Conservation (phyloP, 352 stramenopile species). For the Phytophthora tentaculata region DNA sequence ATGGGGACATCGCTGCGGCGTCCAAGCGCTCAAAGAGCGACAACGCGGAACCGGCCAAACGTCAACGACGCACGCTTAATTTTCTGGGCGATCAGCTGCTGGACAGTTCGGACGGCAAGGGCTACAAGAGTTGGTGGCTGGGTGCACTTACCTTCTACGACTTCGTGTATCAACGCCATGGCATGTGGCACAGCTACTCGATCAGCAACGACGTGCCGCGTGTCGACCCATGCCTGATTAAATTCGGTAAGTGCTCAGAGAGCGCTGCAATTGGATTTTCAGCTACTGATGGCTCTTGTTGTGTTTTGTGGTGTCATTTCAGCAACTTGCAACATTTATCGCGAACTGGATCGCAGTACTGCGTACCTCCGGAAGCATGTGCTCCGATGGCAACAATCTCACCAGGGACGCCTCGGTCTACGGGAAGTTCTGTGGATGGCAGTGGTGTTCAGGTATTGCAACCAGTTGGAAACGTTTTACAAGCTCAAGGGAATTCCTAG, state of each 20-base stretch:
- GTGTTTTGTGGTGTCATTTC: conserved; percentile 1
- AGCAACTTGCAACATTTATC: conserved; percentile 89
- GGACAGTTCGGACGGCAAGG: conserved; percentile 67
- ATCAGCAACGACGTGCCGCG: conserved; percentile 74
- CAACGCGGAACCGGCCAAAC: conserved; percentile 42
- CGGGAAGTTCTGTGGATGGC: conserved; percentile 85
- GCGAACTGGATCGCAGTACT: conserved; percentile 81
- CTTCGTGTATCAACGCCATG: conserved; percentile 86
- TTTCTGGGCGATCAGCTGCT: conserved; percentile 81
- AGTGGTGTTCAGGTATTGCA: conserved; percentile 82
- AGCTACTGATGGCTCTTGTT: conserved; percentile 10
- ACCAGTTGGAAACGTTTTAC: conserved; percentile 85
- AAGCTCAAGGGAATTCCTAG: conserved; percentile 78
- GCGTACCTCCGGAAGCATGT: conserved; percentile 84
- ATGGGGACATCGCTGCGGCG: conserved; percentile 2
- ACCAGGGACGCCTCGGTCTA: conserved; percentile 72
- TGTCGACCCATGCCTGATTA: conserved; percentile 73
- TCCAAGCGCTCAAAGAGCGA: conserved; percentile 49
- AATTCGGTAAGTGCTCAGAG: conserved; percentile 61
- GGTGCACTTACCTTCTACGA: conserved; percentile 84
- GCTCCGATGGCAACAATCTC: conserved; percentile 74
- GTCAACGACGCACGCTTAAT: conserved; percentile 64
- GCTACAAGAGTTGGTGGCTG: conserved; percentile 90
- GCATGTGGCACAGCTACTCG: conserved; percentile 88
- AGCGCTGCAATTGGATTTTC: background rate